These are phyloP conservation scores for Gloeostereum incarnatum DNA, from an alignment of 768 basidiomycete genomes.

Conservation along the genomic window DNA sequence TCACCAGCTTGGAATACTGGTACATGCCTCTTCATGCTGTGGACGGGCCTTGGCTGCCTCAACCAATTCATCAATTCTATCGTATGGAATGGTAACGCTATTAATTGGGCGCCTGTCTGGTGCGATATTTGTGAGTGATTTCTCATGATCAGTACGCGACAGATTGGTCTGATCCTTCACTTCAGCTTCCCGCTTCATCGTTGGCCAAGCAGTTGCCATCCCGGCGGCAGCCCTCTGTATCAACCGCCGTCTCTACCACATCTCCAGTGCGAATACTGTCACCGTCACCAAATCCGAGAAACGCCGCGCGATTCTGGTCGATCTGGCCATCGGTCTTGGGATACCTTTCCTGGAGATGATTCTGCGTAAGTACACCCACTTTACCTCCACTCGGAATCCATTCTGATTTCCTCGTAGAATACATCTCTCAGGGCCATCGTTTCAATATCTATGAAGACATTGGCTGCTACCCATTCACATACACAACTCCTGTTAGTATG, in stretches of 20 bases:
- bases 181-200: constrained; percentile 33
- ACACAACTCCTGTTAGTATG: constrained; percentile 34
- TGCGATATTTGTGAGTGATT: constrained; percentile 38
- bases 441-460: constrained; percentile 51
- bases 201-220: constrained; percentile 35
- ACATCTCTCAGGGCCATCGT: constrained; percentile 46
- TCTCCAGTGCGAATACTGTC: constrained; percentile 42
- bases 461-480: constrained; percentile 44
- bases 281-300: constrained; percentile 41
- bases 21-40: constrained; percentile 48
- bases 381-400: not conserved
- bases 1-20: constrained; percentile 39
- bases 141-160: constrained; percentile 16
- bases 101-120: constrained; percentile 32
- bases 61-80: constrained; percentile 41
- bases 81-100: constrained; percentile 42
- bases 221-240: constrained; percentile 49
- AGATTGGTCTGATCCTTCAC: constrained; percentile 5
- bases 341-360: constrained; percentile 41
- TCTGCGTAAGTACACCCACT: constrained; percentile 25
- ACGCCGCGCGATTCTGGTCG: constrained; percentile 38
- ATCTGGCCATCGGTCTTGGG: constrained; percentile 43
- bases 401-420: constrained; percentile 23
- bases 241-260: constrained; percentile 55
- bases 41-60: constrained; percentile 39